Base-by-base conservation (phyloP, 2,329 filamentous ascomycete species). In the Pseudogymnoascus sp. region DNA sequence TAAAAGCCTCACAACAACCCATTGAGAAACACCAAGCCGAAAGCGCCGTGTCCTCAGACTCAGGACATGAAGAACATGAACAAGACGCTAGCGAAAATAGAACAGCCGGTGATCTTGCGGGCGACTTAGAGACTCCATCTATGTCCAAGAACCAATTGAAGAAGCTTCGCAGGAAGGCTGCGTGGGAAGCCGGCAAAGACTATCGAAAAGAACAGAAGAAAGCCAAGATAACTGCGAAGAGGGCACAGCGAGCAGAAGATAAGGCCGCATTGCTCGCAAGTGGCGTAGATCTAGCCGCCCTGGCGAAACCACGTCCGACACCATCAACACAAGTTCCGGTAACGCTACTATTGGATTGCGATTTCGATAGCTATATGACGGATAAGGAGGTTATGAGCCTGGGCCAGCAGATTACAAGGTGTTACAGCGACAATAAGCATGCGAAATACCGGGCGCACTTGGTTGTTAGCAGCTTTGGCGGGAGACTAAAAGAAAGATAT, bases 131-230 rank as follows among this genome's bases (percentile, higher is more conserved):
- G 10, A n/a, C 29, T 21, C 29, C 29, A n/a, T 57, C 51, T 14
- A 39, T 97, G 61, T 96, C 93, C 16, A 97, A 97, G 72, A 96
- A 88, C 71, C 89, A 93, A 69, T 78, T 88, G 65, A 96, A 96
- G 76, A 93, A 91, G 72, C 79, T 91, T 62, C 85, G 83, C 66
- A 86, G 86, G 63, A 81, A 85, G 67, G 81, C 90, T 72, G 80
- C 84, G 73, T 96, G 90, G 89, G 91, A 96, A 70, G 85, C 87
- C 6, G 83, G 83, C 21, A 87, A 85, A 67, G 83, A 83, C 42
- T 79, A 81, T 34, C 83, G 85, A 65, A 82, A 81, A 66, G 75
- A 74, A 61, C 77, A 77, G 67, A 79, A 81, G 63, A 84, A 82
- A 65, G 78, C 79, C 57, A 82, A 80, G 70, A 80, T 80, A 57